Conservation (phyloP, 768 basidiomycete species). For the Kwoniella sp. region DNA sequence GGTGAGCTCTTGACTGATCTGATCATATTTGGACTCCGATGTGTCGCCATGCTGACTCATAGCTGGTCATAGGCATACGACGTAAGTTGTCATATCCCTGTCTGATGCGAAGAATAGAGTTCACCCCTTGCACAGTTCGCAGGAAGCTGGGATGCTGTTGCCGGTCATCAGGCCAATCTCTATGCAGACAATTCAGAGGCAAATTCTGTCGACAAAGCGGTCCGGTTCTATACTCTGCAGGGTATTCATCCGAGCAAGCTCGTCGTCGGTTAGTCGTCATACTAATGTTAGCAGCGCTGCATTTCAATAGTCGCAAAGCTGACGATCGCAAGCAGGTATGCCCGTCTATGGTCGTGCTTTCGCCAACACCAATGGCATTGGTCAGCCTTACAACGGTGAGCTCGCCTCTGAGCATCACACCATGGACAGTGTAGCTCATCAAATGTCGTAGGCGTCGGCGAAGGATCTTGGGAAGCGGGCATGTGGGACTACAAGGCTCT, state of each 20-base stretch:
- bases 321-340: slow-evolving; percentile 60
- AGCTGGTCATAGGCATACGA: slow-evolving; percentile 52
- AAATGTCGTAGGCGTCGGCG: slow-evolving; percentile 62
- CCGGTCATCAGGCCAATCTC: slow-evolving; percentile 80
- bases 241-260: slow-evolving; percentile 80
- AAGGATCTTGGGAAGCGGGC: slow-evolving; percentile 81
- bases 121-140: slow-evolving; percentile 61
- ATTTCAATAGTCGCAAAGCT: background rate
- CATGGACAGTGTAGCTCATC: background rate
- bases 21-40: background rate
- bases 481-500: slow-evolving; percentile 89
- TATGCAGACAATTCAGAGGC: slow-evolving; percentile 64
- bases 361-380: slow-evolving; percentile 79
- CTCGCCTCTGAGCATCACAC: background rate
- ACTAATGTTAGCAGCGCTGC: background rate
- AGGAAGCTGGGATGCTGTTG: slow-evolving; percentile 70
- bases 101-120: no score
- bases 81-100: slow-evolving; percentile 25
- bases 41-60: background rate
- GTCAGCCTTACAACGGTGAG: slow-evolving; percentile 71
- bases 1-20: slow-evolving; percentile 61
- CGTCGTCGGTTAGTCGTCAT: slow-evolving; percentile 64
- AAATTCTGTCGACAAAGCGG: slow-evolving; percentile 67
- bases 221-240: slow-evolving; percentile 69
- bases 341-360: slow-evolving; percentile 95